Evolutionary conservation across 768 basidiomycete genomes (phyloP).

Genomic region (Mycena polygramma): DNA sequence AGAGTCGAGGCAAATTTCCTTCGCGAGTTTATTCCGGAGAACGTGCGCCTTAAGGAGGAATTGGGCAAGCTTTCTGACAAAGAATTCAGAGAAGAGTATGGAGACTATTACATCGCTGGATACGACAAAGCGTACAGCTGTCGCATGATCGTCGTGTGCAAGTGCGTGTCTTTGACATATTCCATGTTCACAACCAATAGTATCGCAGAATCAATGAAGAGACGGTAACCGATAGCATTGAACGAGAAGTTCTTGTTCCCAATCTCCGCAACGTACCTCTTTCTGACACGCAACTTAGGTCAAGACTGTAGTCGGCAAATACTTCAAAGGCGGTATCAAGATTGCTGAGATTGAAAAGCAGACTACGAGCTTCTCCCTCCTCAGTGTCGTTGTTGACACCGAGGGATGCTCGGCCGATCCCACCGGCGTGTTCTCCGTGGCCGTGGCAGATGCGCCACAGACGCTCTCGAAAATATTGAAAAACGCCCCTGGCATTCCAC

Average conservation of each 20-base stretch:
- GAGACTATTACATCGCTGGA: conserved; percentile 40
- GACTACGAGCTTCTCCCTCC: conserved; percentile 30
- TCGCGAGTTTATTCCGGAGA: conserved; percentile 28
- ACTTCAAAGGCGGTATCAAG: conserved; percentile 36
- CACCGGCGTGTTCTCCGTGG: conserved; percentile 24
- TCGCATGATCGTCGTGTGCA: conserved; percentile 40
- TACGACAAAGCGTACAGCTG: conserved; percentile 34
- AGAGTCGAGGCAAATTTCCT: conserved; percentile 31
- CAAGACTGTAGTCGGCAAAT: conserved; percentile 28
- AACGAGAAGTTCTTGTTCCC: conserved; percentile 15
- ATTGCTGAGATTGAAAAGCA: conserved; percentile 25
- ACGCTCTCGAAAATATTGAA: conserved; percentile 31
- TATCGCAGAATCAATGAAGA: conserved; percentile 33
- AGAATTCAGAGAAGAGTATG: conserved; percentile 36
- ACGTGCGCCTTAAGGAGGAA: conserved; percentile 30
- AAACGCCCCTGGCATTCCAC: conserved; percentile 33
- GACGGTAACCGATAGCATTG: conserved; percentile 27
- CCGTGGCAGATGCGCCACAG: conserved; percentile 32
- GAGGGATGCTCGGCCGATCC: conserved; percentile 36
- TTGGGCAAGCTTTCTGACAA: conserved; percentile 29
- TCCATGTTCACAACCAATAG: background rate
- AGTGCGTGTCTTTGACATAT: conserved; percentile 25
- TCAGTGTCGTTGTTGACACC: conserved; percentile 38
- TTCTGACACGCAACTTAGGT: conserved; percentile 16
- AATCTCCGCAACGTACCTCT: too few species aligned